Conservation (phyloP, 1,139 yeast species). For the Pichia sp. region DNA sequence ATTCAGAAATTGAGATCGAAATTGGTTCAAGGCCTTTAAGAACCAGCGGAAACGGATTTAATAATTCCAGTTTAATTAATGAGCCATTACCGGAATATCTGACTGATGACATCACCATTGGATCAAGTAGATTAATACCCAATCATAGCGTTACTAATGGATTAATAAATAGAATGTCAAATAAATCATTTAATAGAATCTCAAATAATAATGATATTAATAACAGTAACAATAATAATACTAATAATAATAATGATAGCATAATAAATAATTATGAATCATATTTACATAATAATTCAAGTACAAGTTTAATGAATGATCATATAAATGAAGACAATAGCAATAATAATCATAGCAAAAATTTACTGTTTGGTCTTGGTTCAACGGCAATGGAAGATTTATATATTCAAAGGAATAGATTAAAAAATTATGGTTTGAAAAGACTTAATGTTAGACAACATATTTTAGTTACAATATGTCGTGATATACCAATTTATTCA, state of each 20-base stretch:
- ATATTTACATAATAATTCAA: constrained; percentile 1
- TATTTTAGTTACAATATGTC: constrained; percentile 61
- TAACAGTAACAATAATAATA: no score
- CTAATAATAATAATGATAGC: not conserved
- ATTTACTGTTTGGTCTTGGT: constrained; percentile 20
- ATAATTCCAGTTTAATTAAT: no score
- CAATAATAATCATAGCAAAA: not conserved
- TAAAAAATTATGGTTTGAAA: constrained; percentile 57
- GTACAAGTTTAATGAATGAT: not conserved
- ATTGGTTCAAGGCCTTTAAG: constrained; percentile 2
- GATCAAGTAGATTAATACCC: no score
- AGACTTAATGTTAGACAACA: constrained; percentile 73
- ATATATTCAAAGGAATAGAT: constrained; percentile 27
- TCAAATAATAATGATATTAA: no score
- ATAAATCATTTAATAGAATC: not conserved
- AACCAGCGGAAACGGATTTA: no score
- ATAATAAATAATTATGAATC: not conserved
- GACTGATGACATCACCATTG: not conserved
- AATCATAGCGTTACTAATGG: not conserved
- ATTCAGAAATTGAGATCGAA: constrained; percentile 22
- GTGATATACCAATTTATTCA: constrained; percentile 53
- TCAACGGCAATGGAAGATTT: constrained; percentile 27
- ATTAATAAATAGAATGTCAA: not conserved
- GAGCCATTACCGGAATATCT: constrained; percentile 1
- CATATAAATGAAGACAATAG: no score